These are phyloP conservation scores for Verticillium klebahnii DNA, from an alignment of 2,329 filamentous ascomycete genomes.

Conservation along the genomic window DNA sequence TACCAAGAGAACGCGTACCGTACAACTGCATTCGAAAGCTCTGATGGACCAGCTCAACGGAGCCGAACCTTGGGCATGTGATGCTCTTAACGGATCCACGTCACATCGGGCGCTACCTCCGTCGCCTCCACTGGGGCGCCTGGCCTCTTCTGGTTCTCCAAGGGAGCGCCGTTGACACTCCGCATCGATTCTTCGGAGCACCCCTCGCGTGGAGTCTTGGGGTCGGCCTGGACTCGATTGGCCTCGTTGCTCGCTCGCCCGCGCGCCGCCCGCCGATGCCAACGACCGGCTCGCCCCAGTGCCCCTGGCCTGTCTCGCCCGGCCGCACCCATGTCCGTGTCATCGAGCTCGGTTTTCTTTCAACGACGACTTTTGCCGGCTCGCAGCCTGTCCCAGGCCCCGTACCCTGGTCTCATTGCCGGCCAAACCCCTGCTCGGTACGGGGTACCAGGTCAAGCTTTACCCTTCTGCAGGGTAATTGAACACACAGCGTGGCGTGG, in stretches of 20 bases:
- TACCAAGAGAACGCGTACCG: too few relatives aligned
- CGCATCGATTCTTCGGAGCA: not conserved
- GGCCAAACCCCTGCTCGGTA: not conserved
- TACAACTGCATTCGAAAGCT: not conserved
- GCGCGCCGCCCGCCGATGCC: not conserved
- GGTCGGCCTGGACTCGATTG: not conserved
- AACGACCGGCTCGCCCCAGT: not conserved
- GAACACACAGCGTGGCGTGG: not conserved
- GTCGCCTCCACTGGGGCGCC: not conserved
- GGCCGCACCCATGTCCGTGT: not conserved
- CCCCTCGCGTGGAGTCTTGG: not conserved
- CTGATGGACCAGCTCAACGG: not conserved
- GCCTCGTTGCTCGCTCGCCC: not conserved
- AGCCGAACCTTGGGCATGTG: not conserved
- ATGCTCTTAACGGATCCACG: not conserved
- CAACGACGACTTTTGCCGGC: not conserved
- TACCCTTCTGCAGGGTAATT: not conserved
- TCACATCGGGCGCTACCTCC: not conserved
- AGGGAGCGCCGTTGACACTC: not conserved
- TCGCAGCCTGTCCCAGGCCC: not conserved
- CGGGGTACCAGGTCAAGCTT: not conserved
- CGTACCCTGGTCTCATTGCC: not conserved
- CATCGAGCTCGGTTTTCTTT: not conserved
- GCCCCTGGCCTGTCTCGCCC: not conserved
- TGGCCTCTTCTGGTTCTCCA: not conserved